Conservation (phyloP, 2,329 filamentous ascomycete genomes). For the Fusarium sulawesiense region DNA sequence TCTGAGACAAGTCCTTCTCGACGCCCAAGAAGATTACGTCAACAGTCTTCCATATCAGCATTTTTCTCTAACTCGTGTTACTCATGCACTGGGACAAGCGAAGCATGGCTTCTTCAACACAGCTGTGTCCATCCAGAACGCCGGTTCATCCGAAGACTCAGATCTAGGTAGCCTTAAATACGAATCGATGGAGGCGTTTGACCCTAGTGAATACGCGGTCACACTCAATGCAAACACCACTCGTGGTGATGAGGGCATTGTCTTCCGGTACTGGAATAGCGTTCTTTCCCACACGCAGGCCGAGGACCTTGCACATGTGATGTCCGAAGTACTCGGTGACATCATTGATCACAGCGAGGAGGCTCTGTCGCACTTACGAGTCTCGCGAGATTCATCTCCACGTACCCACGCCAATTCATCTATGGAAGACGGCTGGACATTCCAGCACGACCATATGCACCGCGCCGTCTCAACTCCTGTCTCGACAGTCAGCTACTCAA, state of each 20-base stretch:
- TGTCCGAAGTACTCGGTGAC: conserved; percentile 32
- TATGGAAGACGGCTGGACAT: background rate
- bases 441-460: background rate
- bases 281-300: conserved; percentile 34
- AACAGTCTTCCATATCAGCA: conserved; percentile 59
- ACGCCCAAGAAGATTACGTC: conserved; percentile 24
- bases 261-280: conserved; percentile 41
- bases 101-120: conserved; percentile 50
- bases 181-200: conserved; percentile 36
- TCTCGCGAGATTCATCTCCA: conserved; percentile 1
- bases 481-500: conserved; percentile 26
- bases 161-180: conserved; percentile 6
- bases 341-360: conserved; percentile 35
- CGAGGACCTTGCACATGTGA: conserved; percentile 21
- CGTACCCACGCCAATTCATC: background rate
- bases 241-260: conserved; percentile 39
- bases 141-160: conserved; percentile 7
- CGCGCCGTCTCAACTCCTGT: background rate
- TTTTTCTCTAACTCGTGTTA: conserved; percentile 61
- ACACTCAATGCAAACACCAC: conserved; percentile 48
- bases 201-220: conserved; percentile 49
- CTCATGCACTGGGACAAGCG: conserved; percentile 45
- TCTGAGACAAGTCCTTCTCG: conserved; percentile 54
- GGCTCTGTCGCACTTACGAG: conserved; percentile 24
- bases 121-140: conserved; percentile 50